Evolutionary conservation across 73 alveolate species (phyloP).

Genomic region (Blepharisma stoltei): DNA sequence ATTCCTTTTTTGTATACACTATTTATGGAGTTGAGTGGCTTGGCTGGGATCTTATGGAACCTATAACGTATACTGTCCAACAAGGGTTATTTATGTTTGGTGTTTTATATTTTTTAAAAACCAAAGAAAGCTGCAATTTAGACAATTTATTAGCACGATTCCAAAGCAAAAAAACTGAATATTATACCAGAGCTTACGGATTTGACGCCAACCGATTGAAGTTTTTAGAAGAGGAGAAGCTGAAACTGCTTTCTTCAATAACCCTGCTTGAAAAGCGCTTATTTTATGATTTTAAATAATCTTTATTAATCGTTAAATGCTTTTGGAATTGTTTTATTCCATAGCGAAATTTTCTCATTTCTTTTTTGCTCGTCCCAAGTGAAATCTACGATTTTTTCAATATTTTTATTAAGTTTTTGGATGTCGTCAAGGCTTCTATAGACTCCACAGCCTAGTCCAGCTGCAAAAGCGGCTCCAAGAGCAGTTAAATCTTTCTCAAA

Average conservation of each 20-base stretch:
- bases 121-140: constrained; percentile 25
- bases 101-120: constrained; percentile 39
- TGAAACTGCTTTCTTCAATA: too few relatives aligned
- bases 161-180: constrained; percentile 3
- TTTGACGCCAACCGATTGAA: constrained; percentile 33
- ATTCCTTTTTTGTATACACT: constrained; percentile 45
- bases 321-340: too few relatives aligned
- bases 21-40: constrained; percentile 65
- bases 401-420: neutral
- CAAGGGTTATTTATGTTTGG: constrained; percentile 49
- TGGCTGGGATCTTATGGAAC: constrained; percentile 78
- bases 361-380: too few relatives aligned
- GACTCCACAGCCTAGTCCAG: constrained; percentile 34
- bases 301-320: too few relatives aligned
- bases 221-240: constrained; percentile 33
- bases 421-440: neutral
- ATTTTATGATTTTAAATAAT: too few relatives aligned
- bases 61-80: constrained; percentile 55
- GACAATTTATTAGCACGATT: constrained; percentile 16
- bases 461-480: constrained; percentile 44
- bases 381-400: neutral
- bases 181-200: constrained; percentile 30
- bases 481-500: constrained; percentile 33
- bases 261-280: too few relatives aligned
- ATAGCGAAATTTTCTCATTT: too few relatives aligned